Conservation (phyloP, 1,139 yeast species). For the Geotrichum reessii region DNA sequence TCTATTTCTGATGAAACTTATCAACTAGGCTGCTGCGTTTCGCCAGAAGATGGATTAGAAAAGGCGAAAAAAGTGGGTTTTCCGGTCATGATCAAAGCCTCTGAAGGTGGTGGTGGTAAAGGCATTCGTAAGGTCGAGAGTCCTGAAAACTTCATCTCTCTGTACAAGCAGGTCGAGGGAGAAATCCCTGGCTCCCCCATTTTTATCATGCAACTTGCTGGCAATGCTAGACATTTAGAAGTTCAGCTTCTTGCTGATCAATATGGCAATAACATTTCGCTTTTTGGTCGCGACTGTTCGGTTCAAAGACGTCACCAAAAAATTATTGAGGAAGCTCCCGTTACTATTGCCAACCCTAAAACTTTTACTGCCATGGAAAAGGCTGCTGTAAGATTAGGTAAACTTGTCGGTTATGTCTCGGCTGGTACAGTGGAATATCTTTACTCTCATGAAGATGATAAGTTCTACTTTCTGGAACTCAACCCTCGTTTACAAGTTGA, state of each 20-base stretch:
- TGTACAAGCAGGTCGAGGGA: conserved; percentile 84
- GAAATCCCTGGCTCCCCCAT: conserved; percentile 97
- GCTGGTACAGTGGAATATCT: conserved; percentile 98
- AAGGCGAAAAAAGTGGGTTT: conserved; percentile 85
- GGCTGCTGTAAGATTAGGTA: conserved; percentile 95
- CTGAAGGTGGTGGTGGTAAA: conserved; percentile 99
- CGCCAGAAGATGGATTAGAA: conserved; percentile 81
- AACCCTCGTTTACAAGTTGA: conserved; percentile 98
- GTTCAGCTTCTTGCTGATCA: conserved; percentile 93
- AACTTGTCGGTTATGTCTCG: conserved; percentile 92
- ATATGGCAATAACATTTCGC: conserved; percentile 87
- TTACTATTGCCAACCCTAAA: conserved; percentile 79
- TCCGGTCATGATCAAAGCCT: conserved; percentile 94
- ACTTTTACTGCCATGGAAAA: conserved; percentile 89
- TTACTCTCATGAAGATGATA: conserved; percentile 88
- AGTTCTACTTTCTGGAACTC: conserved; percentile 90
- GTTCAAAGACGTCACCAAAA: conserved; percentile 97
- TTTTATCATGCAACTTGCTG: conserved; percentile 90
- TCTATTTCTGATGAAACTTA: conserved; percentile 81
- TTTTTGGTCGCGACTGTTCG: conserved; percentile 95
- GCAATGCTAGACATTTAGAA: conserved; percentile 91
- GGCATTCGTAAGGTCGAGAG: conserved; percentile 90
- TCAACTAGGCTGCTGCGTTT: conserved; percentile 76
- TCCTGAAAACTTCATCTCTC: conserved; percentile 61
- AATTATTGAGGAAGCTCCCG: conserved; percentile 95